A percentile compares a stretch with the other conserved stretches of the same genome.
Conservation (phyloP, 768 basidiomycete genomes). For the Dentipellis fragilis region DNA sequence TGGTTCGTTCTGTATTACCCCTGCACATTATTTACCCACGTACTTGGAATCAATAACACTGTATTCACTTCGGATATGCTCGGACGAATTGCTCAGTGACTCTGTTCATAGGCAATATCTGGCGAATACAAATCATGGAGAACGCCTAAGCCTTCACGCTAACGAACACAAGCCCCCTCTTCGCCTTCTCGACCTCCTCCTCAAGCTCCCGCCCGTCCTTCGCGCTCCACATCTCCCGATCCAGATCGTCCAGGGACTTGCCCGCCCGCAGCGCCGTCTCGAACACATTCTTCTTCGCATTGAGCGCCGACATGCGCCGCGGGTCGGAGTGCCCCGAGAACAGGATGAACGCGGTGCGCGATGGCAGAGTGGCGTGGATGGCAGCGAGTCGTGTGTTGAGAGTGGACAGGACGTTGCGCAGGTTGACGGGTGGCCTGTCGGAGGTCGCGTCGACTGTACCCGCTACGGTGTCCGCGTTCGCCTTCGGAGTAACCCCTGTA, state of each 20-base stretch:
- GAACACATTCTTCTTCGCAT: slow-evolving; percentile 60
- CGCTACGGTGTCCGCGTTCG: slow-evolving; percentile 25
- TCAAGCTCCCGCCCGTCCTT: slow-evolving; percentile 73
- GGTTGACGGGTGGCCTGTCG: slow-evolving; percentile 15
- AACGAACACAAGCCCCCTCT: slow-evolving; percentile 78
- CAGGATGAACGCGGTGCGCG: slow-evolving; percentile 73
- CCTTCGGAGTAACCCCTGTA: slow-evolving; percentile 56
- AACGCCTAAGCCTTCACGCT: slow-evolving; percentile 32
- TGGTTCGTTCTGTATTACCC: too few species aligned
- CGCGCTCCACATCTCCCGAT: slow-evolving; percentile 58
- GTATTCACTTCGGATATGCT: too few species aligned
- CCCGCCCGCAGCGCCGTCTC: slow-evolving; percentile 53
- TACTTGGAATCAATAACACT: too few species aligned
- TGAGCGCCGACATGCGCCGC: slow-evolving; percentile 64
- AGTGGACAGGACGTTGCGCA: slow-evolving; percentile 26
- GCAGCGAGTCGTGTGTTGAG: slow-evolving; percentile 53
- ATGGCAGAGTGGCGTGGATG: slow-evolving; percentile 61
- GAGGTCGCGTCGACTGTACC: slow-evolving; percentile 3
- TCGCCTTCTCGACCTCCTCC: slow-evolving; percentile 68
- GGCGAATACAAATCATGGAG: not conserved
- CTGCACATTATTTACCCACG: too few species aligned
- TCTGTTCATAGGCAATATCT: too few species aligned
- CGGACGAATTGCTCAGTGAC: too few species aligned
- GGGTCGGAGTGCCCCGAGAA: slow-evolving; percentile 90
- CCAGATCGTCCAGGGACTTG: slow-evolving; percentile 46